A percentile compares a stretch with the other conserved stretches of the same genome.
Conservation (phyloP, 331 rosid species). For the Spiraea crenata region DNA sequence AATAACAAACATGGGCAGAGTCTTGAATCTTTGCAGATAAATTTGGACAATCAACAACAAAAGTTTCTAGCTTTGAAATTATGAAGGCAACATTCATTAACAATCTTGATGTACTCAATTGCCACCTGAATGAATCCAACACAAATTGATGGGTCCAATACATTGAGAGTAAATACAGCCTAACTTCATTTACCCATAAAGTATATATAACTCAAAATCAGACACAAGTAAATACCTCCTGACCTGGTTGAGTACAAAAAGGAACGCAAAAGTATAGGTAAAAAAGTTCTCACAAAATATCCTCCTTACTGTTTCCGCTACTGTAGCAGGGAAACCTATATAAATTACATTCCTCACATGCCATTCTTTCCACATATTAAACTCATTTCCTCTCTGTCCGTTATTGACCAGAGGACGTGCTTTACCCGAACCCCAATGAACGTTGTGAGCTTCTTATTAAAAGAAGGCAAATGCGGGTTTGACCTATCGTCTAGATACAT, state of each 20-base stretch:
- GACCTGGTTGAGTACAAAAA: conserved; percentile 18
- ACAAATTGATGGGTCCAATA: background rate
- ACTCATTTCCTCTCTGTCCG: conserved; percentile 29
- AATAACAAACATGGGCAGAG: background rate
- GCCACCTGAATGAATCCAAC: conserved; percentile 11
- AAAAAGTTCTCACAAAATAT: conserved; percentile 19
- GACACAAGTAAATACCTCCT: conserved; percentile 12
- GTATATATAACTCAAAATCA: background rate
- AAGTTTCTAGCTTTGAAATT: background rate
- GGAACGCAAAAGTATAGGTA: background rate
- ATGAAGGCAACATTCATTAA: background rate
- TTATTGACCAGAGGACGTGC: conserved; percentile 43
- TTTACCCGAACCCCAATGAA: conserved; percentile 52
- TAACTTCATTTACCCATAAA: background rate
- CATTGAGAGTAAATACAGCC: conserved; percentile 5
- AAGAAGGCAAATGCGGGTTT: conserved; percentile 32
- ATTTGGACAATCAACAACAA: background rate
- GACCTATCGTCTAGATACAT: conserved; percentile 38
- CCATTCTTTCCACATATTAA: conserved; percentile 52
- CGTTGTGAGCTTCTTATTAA: conserved; percentile 40
- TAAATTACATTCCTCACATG: conserved; percentile 29
- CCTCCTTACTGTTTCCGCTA: conserved; percentile 41
- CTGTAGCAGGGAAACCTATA: conserved; percentile 32
- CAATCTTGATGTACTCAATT: background rate
- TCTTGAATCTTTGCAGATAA: background rate